Conservation (phyloP, 176 grass and related monocot genomes). For the Triticum timopheevii region DNA sequence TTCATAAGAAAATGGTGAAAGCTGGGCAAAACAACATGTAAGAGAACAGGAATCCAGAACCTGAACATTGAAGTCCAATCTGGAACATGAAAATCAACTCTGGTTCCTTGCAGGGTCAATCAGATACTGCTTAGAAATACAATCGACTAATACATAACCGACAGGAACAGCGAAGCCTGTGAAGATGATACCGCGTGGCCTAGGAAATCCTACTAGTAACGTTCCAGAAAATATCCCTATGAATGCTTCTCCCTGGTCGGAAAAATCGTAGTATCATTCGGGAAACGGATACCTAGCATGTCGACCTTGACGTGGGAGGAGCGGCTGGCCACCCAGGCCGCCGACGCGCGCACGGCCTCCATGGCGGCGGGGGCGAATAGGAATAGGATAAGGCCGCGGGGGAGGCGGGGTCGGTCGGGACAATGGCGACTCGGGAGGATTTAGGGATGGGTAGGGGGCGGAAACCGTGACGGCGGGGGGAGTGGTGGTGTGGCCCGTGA, state of each 20-base stretch:
- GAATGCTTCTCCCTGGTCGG: conserved; percentile 13
- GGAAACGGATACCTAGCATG: conserved; percentile 37
- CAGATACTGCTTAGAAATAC: not conserved
- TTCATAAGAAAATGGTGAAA: not conserved
- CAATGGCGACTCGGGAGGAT: not conserved
- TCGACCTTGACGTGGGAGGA: conserved; percentile 86
- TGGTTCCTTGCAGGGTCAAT: not conserved
- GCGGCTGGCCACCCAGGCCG: conserved; percentile 81
- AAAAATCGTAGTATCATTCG: conserved; percentile 33
- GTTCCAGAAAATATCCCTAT: not conserved
- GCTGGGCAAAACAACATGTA: not conserved
- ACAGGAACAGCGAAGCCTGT: not conserved
- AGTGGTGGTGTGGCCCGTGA: conserved; percentile 15
- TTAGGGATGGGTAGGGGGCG: not conserved
- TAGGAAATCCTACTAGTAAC: conserved; percentile 27
- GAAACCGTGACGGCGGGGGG: not conserved
- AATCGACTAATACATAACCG: not conserved
- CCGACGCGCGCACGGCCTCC: conserved; percentile 77
- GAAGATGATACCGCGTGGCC: not conserved
- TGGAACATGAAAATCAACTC: not conserved
- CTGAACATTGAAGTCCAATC: not conserved
- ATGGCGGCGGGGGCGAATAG: conserved; percentile 28
- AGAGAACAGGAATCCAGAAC: not conserved
- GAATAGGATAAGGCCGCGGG: conserved; percentile 25
- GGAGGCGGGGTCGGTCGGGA: not conserved